Evolutionary conservation across 73 alveolate species (phyloP).

Genomic region (Paramecium sexaurelia): DNA sequence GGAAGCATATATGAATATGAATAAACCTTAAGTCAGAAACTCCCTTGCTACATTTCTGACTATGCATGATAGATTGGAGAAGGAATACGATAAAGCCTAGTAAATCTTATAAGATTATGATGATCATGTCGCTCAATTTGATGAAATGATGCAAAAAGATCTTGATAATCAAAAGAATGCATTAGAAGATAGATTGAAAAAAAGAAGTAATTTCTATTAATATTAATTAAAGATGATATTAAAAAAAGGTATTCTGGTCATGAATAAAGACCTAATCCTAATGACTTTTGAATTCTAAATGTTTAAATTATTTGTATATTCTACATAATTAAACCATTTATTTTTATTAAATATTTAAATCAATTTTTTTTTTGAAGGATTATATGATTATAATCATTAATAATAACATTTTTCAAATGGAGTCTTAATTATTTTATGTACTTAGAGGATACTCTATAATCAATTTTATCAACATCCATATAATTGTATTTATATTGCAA

Average conservation of each 20-base stretch:
- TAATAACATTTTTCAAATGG: neutral
- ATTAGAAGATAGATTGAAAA: constrained; percentile 22
- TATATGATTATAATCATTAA: neutral
- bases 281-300: neutral
- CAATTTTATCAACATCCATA: neutral
- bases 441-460: neutral
- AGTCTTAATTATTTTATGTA: neutral
- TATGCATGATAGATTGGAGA: constrained; percentile 33
- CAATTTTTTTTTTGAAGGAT: neutral
- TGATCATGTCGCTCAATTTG: constrained; percentile 4
- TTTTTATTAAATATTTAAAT: neutral
- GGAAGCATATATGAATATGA: neutral
- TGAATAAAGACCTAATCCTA: constrained; percentile 10
- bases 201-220: neutral
- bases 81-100: neutral
- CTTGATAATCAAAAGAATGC: constrained; percentile 7
- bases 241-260: constrained; percentile 2
- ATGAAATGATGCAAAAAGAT: constrained; percentile 11
- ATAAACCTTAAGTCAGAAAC: neutral
- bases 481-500: neutral
- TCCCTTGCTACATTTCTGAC: neutral
- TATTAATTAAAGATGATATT: neutral
- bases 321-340: no score
- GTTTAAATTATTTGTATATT: neutral
- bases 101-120: neutral